A percentile compares a stretch with the other conserved stretches of the same genome.
These are phyloP conservation scores for Cordyceps cicadae DNA, from an alignment of 2,329 filamentous ascomycete species.

Conservation along the genomic window DNA sequence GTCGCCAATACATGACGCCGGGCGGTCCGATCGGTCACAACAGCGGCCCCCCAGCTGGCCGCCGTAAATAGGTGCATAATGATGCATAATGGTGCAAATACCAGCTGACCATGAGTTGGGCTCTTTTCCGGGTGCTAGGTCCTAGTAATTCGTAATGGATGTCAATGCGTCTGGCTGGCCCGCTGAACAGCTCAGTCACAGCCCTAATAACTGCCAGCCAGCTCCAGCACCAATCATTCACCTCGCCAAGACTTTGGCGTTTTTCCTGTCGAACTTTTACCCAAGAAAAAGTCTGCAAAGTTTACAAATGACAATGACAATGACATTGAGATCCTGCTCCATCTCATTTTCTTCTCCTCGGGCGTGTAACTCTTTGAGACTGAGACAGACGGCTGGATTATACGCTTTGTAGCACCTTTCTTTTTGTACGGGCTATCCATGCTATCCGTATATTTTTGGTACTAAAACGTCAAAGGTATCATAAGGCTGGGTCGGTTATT, in stretches of 20 bases:
- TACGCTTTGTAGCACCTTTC: background rate
- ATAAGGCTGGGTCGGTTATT: background rate
- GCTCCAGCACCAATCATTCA: background rate
- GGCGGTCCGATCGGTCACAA: constrained; percentile 4
- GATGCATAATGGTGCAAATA: background rate
- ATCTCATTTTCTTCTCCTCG: background rate
- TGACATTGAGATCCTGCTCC: background rate
- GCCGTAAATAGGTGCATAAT: background rate
- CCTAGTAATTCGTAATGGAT: background rate
- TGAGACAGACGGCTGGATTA: background rate
- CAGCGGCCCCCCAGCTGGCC: background rate
- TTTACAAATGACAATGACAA: no score
- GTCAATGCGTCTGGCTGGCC: background rate
- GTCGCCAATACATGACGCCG: background rate
- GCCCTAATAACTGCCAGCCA: background rate
- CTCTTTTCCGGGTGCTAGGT: background rate
- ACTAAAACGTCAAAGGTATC: no score
- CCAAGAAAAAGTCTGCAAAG: no score
- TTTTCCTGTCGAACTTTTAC: background rate
- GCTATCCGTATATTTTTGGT: no score
- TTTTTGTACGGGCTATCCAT: background rate
- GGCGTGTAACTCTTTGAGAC: background rate
- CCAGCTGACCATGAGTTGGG: background rate
- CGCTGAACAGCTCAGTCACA: background rate
- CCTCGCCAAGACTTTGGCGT: background rate